phyloP scores from a whole-genome alignment of 352 stramenopile genomes.

The Phytophthora citrophthora region DNA sequence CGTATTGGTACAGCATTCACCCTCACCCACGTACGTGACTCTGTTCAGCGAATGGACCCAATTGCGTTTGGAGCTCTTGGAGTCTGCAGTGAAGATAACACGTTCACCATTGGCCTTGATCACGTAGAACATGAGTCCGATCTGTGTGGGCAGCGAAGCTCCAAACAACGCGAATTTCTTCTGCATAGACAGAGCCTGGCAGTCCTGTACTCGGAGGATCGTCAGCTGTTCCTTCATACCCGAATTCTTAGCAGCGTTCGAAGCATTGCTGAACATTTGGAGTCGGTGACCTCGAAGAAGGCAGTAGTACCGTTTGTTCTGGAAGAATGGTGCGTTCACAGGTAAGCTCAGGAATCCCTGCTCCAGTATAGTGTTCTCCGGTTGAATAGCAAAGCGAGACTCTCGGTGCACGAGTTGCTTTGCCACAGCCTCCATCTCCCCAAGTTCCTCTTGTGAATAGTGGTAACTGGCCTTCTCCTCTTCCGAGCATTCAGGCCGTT shows the following conservation, averaged over 20 bases:
- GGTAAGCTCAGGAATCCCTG: constrained; percentile 70
- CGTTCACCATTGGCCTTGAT: constrained; percentile 72
- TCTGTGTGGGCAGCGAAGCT: constrained; percentile 47
- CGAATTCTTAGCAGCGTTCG: constrained; percentile 54
- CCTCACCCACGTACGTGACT: constrained; percentile 63
- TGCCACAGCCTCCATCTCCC: constrained; percentile 55
- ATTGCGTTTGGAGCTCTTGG: constrained; percentile 52
- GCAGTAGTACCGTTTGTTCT: constrained; percentile 72
- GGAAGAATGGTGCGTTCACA: constrained; percentile 60
- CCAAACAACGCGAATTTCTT: constrained; percentile 74
- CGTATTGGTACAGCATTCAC: constrained; percentile 21
- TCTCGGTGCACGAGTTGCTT: constrained; percentile 56
- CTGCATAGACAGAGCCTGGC: constrained; percentile 53
- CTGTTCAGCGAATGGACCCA: constrained; percentile 59
- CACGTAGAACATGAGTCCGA: constrained; percentile 72
- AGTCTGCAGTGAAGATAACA: constrained; percentile 61
- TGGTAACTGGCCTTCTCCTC: constrained; percentile 66
- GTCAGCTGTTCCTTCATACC: constrained; percentile 54
- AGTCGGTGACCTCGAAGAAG: constrained; percentile 58
- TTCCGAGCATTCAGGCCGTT: constrained; percentile 40
- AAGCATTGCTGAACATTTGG: constrained; percentile 53
- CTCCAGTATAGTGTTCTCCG: constrained; percentile 71
- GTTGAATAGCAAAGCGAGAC: constrained; percentile 52
- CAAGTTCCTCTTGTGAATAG: constrained; percentile 62
- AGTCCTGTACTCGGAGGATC: constrained; percentile 70